phyloP scores from a whole-genome alignment of 1,284 basidiomycete genomes.

The Trichosporon sp. region DNA sequence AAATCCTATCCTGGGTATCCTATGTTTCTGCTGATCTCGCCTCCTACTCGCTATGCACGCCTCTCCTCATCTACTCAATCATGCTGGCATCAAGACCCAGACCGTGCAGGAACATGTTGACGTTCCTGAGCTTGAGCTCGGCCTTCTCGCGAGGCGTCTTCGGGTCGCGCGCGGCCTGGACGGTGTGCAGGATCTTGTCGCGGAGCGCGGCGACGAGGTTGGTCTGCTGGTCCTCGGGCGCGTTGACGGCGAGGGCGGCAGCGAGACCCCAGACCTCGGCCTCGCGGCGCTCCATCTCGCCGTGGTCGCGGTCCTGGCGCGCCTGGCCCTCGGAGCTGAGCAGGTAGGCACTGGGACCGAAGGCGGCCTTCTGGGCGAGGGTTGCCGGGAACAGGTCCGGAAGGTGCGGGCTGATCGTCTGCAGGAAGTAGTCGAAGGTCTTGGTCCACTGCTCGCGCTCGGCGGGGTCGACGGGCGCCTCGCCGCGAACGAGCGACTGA shows the following conservation, averaged over 20 bases:
- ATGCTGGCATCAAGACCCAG: slow-evolving; percentile 53
- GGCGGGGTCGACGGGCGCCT: slow-evolving; percentile 62
- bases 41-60: not conserved
- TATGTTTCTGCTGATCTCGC: slow-evolving; percentile 4
- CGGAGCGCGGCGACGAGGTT: slow-evolving; percentile 80
- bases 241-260: slow-evolving; percentile 81
- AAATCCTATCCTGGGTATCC: not conserved
- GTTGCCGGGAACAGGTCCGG: slow-evolving; percentile 86
- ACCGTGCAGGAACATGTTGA: slow-evolving; percentile 57
- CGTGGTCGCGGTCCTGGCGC: slow-evolving; percentile 70
- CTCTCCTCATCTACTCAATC: slow-evolving; percentile 31
- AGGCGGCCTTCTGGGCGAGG: slow-evolving; percentile 65
- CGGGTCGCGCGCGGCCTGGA: slow-evolving; percentile 51
- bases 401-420: slow-evolving; percentile 72
- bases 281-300: slow-evolving; percentile 56
- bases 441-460: slow-evolving; percentile 86
- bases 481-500: slow-evolving; percentile 80
- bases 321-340: slow-evolving; percentile 41
- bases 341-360: slow-evolving; percentile 60
- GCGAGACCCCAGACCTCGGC: slow-evolving; percentile 57
- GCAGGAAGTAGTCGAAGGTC: slow-evolving; percentile 82
- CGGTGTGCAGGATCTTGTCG: slow-evolving; percentile 67
- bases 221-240: slow-evolving; percentile 77
- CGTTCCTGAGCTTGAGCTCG: slow-evolving; percentile 55
- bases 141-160: slow-evolving; percentile 42